phyloP scores from a whole-genome alignment of 208 protist genomes.

The Porcisia deanei region DNA sequence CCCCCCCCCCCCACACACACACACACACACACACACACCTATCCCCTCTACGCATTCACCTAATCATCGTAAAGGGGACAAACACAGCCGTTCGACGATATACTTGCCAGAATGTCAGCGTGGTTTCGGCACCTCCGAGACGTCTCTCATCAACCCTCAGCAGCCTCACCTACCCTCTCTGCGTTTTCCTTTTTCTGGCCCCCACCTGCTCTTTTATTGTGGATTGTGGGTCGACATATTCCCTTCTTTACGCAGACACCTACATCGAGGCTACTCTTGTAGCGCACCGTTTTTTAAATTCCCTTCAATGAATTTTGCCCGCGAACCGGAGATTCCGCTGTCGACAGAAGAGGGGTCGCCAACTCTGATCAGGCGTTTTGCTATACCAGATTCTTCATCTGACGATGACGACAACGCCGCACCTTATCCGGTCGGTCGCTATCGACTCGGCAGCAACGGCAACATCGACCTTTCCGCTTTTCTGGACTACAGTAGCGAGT shows the following conservation, averaged over 20 bases:
- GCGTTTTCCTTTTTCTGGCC: no score
- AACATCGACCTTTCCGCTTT: conserved; percentile 19
- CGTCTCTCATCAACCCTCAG: background rate
- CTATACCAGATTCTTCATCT: conserved; percentile 27
- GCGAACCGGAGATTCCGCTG: background rate
- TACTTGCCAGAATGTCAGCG: background rate
- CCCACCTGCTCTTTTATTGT: background rate
- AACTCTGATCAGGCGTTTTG: conserved; percentile 27
- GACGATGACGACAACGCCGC: background rate
- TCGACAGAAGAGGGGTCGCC: conserved; percentile 7
- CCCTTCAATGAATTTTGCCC: background rate
- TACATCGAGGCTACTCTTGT: background rate
- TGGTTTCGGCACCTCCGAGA: background rate
- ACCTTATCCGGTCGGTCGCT: background rate
- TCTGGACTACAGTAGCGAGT: conserved; percentile 21
- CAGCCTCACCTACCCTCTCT: background rate
- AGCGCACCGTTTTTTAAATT: background rate
- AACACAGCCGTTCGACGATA: background rate
- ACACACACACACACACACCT: background rate
- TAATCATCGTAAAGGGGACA: background rate
- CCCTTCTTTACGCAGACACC: background rate
- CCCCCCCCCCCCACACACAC: background rate
- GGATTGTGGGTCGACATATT: background rate
- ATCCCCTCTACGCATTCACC: background rate
- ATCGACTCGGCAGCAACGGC: background rate